Evolutionary conservation across 2,329 filamentous ascomycete genomes (phyloP).

Genomic region (Triangularia setosa): DNA sequence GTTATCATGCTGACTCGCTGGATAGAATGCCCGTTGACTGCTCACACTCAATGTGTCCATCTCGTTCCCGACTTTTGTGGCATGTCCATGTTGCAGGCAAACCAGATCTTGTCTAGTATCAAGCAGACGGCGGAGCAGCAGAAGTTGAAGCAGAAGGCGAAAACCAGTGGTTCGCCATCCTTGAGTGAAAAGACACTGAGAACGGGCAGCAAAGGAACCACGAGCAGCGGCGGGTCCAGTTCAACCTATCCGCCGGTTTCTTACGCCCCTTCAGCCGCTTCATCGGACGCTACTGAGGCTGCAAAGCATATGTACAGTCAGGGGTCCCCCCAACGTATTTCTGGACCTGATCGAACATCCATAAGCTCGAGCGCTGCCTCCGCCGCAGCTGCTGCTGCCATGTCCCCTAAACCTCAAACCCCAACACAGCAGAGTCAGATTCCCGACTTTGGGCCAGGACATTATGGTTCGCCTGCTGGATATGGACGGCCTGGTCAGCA

Average conservation of each 20-base stretch:
- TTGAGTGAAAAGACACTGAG: conserved; percentile 67
- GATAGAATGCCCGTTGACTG: conserved; percentile 83
- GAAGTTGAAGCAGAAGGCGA: conserved; percentile 23
- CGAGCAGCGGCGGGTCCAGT: conserved; percentile 34
- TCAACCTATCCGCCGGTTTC: conserved; percentile 22
- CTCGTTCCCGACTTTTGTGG: conserved; percentile 98
- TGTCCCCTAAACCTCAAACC: conserved; percentile 46
- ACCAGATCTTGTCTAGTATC: conserved; percentile 86
- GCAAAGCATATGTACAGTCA: conserved; percentile 62
- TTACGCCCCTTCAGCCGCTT: conserved; percentile 35
- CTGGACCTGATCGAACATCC: conserved; percentile 51
- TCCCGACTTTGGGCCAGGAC: conserved; percentile 33
- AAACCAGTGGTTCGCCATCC: conserved; percentile 35
- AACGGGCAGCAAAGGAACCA: conserved; percentile 44
- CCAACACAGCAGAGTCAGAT: conserved; percentile 33
- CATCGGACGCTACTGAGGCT: conserved; percentile 56
- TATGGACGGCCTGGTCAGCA: conserved; percentile 31
- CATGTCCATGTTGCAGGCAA: conserved; percentile 97
- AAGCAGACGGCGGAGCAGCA: conserved; percentile 67
- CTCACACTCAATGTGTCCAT: conserved; percentile 86
- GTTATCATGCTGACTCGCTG: background rate
- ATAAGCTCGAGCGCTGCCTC: conserved; percentile 47
- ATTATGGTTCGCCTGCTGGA: conserved; percentile 29
- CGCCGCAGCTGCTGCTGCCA: conserved; percentile 51
- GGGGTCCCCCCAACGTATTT: conserved; percentile 47